Evolutionary conservation across 164 flowering plant species (phyloP).

Genomic region (Taxillus chinensis): DNA sequence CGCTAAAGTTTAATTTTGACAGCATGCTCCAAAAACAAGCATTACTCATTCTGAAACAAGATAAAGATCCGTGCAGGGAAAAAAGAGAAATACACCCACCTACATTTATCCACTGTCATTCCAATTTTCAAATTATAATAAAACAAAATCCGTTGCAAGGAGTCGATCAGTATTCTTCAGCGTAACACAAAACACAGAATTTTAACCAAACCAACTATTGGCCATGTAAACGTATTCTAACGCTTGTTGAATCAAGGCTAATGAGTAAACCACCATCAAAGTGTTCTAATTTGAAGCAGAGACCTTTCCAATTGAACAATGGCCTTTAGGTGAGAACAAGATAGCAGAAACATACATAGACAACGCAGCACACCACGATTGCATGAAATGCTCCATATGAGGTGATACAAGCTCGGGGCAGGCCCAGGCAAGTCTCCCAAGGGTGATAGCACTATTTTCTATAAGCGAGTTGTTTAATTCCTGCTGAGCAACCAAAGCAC

Average conservation of each 20-base stretch:
- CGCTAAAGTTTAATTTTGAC: background rate
- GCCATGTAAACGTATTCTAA: no score
- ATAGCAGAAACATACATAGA: slow-evolving; percentile 48
- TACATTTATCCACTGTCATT: background rate
- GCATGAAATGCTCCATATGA: slow-evolving; percentile 98
- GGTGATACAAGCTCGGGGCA: slow-evolving; percentile 92
- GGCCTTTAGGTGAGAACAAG: background rate
- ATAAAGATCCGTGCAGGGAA: background rate
- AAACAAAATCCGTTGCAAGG: no score
- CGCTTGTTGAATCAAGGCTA: no score
- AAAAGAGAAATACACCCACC: background rate
- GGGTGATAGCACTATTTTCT: slow-evolving; percentile 95
- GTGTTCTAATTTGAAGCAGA: no score
- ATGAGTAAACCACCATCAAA: no score
- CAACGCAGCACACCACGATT: slow-evolving; percentile 84
- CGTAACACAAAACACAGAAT: no score
- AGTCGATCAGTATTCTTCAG: no score
- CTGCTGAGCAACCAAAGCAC: slow-evolving; percentile 31
- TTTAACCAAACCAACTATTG: no score
- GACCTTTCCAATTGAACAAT: no score
- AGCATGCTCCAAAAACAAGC: background rate
- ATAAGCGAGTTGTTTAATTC: slow-evolving; percentile 80
- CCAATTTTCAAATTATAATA: no score
- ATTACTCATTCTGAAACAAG: background rate
- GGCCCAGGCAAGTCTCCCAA: slow-evolving; percentile 94